phyloP scores from a whole-genome alignment of 306 rosid species.

The Prunus padus region DNA sequence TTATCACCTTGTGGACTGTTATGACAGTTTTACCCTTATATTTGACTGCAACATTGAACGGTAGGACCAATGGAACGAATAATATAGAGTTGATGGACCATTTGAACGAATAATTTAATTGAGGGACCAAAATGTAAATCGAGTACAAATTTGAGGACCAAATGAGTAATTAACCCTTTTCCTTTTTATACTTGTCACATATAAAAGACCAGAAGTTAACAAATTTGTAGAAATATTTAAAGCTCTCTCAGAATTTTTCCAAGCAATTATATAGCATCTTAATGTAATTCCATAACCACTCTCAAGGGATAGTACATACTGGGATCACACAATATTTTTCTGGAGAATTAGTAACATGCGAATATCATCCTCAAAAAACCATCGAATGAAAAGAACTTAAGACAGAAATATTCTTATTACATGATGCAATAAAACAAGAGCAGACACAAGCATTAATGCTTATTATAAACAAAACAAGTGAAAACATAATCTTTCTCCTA shows the following conservation, averaged over 20 bases:
- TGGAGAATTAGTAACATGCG: neutral
- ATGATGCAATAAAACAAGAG: slow-evolving; percentile 10
- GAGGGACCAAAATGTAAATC: too few species aligned
- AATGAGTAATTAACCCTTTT: too few species aligned
- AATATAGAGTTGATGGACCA: too few species aligned
- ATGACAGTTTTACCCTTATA: too few species aligned
- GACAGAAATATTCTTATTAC: slow-evolving; percentile 1
- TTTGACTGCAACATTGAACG: too few species aligned
- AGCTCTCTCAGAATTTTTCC: neutral
- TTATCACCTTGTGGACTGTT: too few species aligned
- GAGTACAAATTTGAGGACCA: too few species aligned
- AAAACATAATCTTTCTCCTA: neutral
- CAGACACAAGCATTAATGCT: neutral
- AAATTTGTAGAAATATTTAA: neutral
- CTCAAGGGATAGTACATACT: neutral
- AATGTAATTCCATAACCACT: slow-evolving; percentile 5
- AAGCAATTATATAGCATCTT: neutral
- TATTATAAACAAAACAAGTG: neutral
- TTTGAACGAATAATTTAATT: too few species aligned
- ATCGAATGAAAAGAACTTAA: neutral
- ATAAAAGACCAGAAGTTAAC: neutral
- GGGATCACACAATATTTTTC: neutral
- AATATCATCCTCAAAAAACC: slow-evolving; percentile 2
- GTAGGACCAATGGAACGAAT: too few species aligned
- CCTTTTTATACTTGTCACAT: neutral